These are phyloP conservation scores for Ceratobasidium sp. DNA, from an alignment of 1,284 basidiomycete genomes.

Conservation along the genomic window DNA sequence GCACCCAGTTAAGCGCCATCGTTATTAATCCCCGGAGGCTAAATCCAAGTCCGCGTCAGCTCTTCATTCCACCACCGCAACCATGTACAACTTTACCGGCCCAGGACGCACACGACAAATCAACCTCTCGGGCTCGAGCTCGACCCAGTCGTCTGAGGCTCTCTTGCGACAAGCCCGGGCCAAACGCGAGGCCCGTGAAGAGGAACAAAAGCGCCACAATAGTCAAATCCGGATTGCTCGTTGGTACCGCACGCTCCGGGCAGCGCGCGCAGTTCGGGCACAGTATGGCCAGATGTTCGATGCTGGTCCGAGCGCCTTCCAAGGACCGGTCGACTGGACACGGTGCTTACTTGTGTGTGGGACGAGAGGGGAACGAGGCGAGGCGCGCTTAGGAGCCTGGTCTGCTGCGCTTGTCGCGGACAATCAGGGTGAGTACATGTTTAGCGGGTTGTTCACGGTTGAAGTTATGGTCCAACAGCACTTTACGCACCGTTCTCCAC, in stretches of 20 bases:
- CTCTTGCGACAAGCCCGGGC: conserved; percentile 68
- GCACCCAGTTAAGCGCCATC: background rate
- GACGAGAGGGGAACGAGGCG: conserved; percentile 45
- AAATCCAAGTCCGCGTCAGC: conserved; percentile 13
- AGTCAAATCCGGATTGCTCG: conserved; percentile 67
- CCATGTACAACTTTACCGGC: conserved; percentile 50
- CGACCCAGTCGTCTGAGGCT: conserved; percentile 60
- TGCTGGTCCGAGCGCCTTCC: conserved; percentile 47
- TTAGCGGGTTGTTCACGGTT: background rate
- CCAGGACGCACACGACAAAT: conserved; percentile 64
- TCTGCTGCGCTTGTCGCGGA: conserved; percentile 55
- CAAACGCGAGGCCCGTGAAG: conserved; percentile 64
- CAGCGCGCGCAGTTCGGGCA: conserved; percentile 55
- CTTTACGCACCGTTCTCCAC: conserved; percentile 56
- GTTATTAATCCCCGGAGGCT: background rate
- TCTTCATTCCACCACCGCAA: background rate
- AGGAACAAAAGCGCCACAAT: conserved; percentile 62
- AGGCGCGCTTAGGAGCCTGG: conserved; percentile 59
- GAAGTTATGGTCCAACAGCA: conserved; percentile 50
- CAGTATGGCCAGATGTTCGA: conserved; percentile 59
- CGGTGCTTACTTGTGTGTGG: conserved; percentile 43
- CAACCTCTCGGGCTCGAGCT: conserved; percentile 71
- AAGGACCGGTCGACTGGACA: conserved; percentile 41
- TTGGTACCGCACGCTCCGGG: conserved; percentile 65
- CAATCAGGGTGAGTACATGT: conserved; percentile 55